Conservation (phyloP, 192 early-diverging fungal species). For the Linnemannia exigua region DNA sequence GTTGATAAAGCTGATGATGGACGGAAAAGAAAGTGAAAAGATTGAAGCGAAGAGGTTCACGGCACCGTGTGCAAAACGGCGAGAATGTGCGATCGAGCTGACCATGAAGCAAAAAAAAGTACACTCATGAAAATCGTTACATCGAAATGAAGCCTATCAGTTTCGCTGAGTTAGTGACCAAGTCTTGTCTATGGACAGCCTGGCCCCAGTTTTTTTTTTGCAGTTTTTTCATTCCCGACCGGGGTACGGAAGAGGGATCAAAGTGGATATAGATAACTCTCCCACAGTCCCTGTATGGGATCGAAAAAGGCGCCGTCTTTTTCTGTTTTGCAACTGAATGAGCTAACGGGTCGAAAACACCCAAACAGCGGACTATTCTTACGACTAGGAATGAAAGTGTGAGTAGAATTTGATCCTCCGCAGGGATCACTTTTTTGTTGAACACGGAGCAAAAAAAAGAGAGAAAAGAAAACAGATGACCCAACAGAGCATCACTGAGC, state of each 20-base stretch:
- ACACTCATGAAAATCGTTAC: neutral
- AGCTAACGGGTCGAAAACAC: slow-evolving; percentile 1
- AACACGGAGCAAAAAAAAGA: slow-evolving; percentile 2
- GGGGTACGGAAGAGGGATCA: neutral
- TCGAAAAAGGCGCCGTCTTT: neutral
- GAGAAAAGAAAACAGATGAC: neutral
- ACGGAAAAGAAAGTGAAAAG: neutral
- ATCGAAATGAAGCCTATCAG: neutral
- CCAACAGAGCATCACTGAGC: too few relatives aligned
- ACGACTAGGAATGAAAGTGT: neutral
- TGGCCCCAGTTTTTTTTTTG: slow-evolving; percentile 4
- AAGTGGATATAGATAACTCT: neutral
- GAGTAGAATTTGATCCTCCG: neutral
- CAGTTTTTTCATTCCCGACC: neutral
- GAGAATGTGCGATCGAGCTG: neutral
- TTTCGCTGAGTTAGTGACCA: neutral
- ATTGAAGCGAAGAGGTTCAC: neutral
- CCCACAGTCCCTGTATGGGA: neutral
- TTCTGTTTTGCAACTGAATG: neutral
- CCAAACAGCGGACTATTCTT: neutral
- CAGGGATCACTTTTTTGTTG: neutral
- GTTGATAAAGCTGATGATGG: neutral
- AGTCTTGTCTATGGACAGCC: neutral
- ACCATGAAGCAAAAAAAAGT: neutral
- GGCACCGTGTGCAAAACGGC: neutral